A percentile compares a stretch with the other conserved stretches of the same genome.
Evolutionary conservation across 805 yeast species (phyloP).

Genomic region (Wickerhamomyces strasburgensis): DNA sequence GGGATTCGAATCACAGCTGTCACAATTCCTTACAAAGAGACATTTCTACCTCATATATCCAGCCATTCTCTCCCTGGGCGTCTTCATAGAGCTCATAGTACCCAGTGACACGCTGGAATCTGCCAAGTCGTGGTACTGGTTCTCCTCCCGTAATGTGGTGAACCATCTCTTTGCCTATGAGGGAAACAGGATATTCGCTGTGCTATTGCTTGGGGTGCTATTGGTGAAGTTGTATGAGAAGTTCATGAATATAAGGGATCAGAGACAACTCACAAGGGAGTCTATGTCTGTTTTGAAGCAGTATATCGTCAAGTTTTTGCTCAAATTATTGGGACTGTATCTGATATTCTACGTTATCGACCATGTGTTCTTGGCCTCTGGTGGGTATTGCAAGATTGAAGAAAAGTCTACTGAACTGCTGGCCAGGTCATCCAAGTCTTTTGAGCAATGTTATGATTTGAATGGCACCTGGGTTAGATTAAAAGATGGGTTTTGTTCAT

Average conservation of each 20-base stretch:
- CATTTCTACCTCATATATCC: slow-evolving; percentile 9
- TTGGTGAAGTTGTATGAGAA: background rate
- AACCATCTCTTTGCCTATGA: slow-evolving; percentile 12
- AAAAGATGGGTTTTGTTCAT: slow-evolving; percentile 10
- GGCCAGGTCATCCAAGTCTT: background rate
- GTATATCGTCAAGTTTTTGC: slow-evolving; percentile 3
- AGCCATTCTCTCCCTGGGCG: slow-evolving; percentile 3
- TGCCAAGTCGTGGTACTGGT: slow-evolving; percentile 9
- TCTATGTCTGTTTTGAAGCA: background rate
- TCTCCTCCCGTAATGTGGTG: slow-evolving; percentile 10
- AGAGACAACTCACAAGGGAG: background rate
- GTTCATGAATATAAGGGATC: background rate
- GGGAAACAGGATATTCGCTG: slow-evolving; percentile 8
- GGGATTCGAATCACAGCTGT: background rate
- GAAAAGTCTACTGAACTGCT: background rate
- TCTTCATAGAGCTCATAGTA: background rate
- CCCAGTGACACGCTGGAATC: background rate
- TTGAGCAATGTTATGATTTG: slow-evolving; percentile 8
- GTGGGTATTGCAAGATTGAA: slow-evolving; percentile 12
- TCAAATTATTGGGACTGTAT: slow-evolving; percentile 6
- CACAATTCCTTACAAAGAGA: slow-evolving; percentile 2
- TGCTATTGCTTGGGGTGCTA: slow-evolving; percentile 1
- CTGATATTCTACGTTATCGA: slow-evolving; percentile 11
- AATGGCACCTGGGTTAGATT: slow-evolving; percentile 21
- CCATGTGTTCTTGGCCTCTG: slow-evolving; percentile 10